These are phyloP conservation scores for Pezicula radicicola DNA, from an alignment of 2,329 filamentous ascomycete species.

Conservation along the genomic window DNA sequence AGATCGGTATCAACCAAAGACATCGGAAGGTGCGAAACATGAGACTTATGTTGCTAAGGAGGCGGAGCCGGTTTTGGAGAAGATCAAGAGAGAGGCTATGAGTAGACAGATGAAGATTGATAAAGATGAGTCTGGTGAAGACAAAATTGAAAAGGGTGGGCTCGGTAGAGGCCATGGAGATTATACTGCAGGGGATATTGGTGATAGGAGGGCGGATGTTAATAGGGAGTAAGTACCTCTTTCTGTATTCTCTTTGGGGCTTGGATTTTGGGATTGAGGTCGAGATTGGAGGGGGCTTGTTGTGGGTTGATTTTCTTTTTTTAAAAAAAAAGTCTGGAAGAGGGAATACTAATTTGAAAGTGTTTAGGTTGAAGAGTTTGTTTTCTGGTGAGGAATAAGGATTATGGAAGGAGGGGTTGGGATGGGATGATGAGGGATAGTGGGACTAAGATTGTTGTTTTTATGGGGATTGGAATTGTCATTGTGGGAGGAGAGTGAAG, in stretches of 20 bases:
- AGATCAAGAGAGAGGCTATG: constrained; percentile 9
- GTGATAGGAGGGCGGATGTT: constrained; percentile 14
- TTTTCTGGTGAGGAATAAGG: too few relatives aligned
- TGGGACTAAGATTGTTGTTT: too few relatives aligned
- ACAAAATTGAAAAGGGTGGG: background rate
- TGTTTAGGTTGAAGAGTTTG: too few relatives aligned
- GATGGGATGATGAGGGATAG: too few relatives aligned
- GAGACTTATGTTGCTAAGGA: constrained; percentile 13
- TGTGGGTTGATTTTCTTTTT: background rate
- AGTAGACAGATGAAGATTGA: background rate
- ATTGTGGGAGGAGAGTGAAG: too few relatives aligned
- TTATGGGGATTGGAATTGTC: too few relatives aligned
- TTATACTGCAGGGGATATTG: constrained; percentile 3
- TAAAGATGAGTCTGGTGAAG: background rate
- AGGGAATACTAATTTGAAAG: background rate
- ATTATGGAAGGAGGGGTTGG: too few relatives aligned
- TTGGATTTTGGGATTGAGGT: background rate
- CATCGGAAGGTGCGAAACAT: background rate
- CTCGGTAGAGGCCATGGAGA: background rate
- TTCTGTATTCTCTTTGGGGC: constrained; percentile 4
- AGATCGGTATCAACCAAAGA: constrained; percentile 13
- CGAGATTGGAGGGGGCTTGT: constrained; percentile 3
- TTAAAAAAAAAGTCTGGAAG: too few relatives aligned
- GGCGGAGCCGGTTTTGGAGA: constrained; percentile 17
- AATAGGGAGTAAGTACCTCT: constrained; percentile 18